Conservation (phyloP, 805 yeast species). For the Torulaspora gathmanii region DNA sequence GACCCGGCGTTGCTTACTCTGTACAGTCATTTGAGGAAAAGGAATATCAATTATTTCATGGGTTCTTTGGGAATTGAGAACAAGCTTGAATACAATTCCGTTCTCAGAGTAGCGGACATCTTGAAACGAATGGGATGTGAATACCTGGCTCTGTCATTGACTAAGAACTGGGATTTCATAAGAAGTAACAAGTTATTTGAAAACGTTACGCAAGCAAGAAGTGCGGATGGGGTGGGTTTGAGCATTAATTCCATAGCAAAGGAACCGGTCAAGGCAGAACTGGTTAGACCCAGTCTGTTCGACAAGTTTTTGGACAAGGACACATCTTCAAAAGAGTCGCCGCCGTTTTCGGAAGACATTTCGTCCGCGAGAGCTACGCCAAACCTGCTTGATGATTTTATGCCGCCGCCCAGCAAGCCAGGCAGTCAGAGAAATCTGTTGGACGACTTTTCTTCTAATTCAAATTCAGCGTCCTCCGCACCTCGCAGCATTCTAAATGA, state of each 20-base stretch:
- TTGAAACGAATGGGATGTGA: constrained; percentile 92
- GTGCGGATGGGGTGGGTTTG: neutral
- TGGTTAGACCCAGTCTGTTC: constrained; percentile 29
- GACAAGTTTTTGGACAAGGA: constrained; percentile 24
- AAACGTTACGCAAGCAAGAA: constrained; percentile 1
- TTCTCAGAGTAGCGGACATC: constrained; percentile 58
- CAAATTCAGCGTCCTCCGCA: constrained; percentile 1
- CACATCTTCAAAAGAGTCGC: constrained; percentile 1
- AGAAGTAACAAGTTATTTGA: constrained; percentile 13
- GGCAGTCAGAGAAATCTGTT: constrained; percentile 5
- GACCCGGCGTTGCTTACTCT: constrained; percentile 78
- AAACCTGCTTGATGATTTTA: constrained; percentile 11
- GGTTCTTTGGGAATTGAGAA: constrained; percentile 45
- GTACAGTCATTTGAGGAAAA: constrained; percentile 56
- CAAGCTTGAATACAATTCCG: constrained; percentile 53
- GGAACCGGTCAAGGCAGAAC: constrained; percentile 24
- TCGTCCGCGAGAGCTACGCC: constrained; percentile 1
- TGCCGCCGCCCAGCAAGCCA: neutral
- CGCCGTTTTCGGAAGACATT: neutral
- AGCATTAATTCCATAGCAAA: constrained; percentile 11
- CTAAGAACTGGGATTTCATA: constrained; percentile 64
- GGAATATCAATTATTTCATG: constrained; percentile 45
- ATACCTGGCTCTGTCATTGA: constrained; percentile 57
- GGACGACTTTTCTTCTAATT: constrained; percentile 11
- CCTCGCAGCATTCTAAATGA: constrained; percentile 7